Evolutionary conservation across 345 rosid species (phyloP).

Genomic region (Microcos paniculata): DNA sequence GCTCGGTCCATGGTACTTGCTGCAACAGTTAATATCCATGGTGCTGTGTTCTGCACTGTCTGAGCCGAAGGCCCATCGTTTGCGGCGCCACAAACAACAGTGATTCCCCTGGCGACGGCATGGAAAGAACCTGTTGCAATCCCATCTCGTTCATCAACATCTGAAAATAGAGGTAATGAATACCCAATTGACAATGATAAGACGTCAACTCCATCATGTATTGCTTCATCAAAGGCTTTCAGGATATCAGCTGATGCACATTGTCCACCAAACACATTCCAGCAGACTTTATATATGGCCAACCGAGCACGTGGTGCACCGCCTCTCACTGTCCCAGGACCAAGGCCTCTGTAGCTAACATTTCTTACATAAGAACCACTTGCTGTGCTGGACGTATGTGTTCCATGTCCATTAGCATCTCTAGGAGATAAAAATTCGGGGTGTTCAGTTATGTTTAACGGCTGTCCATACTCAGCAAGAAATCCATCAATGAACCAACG

Average conservation of each 20-base stretch:
- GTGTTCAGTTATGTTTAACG: slow-evolving; percentile 19
- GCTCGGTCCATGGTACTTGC: slow-evolving; percentile 52
- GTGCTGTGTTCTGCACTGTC: slow-evolving; percentile 48
- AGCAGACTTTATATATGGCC: slow-evolving; percentile 43
- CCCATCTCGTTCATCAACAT: slow-evolving; percentile 22
- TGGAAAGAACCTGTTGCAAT: slow-evolving; percentile 37
- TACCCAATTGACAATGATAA: slow-evolving; percentile 29
- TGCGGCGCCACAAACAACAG: slow-evolving; percentile 37
- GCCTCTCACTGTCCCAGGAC: slow-evolving; percentile 40
- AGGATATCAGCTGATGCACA: slow-evolving; percentile 42
- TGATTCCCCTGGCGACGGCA: slow-evolving; percentile 32
- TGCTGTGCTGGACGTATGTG: slow-evolving; percentile 21
- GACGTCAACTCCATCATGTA: slow-evolving; percentile 39
- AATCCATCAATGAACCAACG: slow-evolving; percentile 33
- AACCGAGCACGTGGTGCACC: slow-evolving; percentile 40
- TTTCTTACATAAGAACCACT: slow-evolving; percentile 34
- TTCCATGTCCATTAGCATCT: slow-evolving; percentile 25
- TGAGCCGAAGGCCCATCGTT: slow-evolving; percentile 46
- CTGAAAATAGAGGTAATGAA: slow-evolving; percentile 14
- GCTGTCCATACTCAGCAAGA: slow-evolving; percentile 15
- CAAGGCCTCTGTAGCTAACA: slow-evolving; percentile 32
- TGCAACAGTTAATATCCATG: slow-evolving; percentile 58
- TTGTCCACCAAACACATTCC: slow-evolving; percentile 36
- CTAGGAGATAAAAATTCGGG: slow-evolving; percentile 31
- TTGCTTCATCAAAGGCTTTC: slow-evolving; percentile 20